phyloP scores from a whole-genome alignment of 768 basidiomycete genomes.

The Lentinula detonsa region DNA sequence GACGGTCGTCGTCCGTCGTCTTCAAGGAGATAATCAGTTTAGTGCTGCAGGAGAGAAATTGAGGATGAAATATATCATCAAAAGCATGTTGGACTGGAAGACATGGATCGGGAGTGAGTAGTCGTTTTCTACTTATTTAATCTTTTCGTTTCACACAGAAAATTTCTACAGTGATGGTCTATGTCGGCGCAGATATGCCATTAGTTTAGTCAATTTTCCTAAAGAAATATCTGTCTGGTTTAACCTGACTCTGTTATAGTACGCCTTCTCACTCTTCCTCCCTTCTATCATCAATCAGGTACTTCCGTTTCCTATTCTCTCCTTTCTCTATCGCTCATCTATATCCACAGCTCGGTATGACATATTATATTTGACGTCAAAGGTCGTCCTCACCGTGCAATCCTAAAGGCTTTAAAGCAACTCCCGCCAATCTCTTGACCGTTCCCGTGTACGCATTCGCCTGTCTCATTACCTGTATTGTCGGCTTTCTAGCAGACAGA shows the following conservation, averaged over 20 bases:
- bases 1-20: constrained; percentile 55
- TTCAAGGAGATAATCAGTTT: constrained; percentile 65
- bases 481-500: constrained; percentile 61
- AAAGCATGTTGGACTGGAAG: constrained; percentile 66
- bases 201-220: constrained; percentile 20
- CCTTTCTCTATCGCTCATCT: constrained; percentile 1
- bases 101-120: constrained; percentile 53
- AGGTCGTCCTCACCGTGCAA: background rate
- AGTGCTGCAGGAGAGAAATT: constrained; percentile 68
- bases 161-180: constrained; percentile 41
- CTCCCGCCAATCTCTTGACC: constrained; percentile 68
- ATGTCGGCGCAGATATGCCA: constrained; percentile 54
- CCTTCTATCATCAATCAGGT: constrained; percentile 75
- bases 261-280: constrained; percentile 73
- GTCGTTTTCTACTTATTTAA: background rate
- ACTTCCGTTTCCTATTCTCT: constrained; percentile 16
- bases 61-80: constrained; percentile 48
- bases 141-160: background rate
- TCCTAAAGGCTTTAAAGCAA: constrained; percentile 52
- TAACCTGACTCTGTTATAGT: constrained; percentile 19
- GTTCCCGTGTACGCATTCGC: constrained; percentile 74
- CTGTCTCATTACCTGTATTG: constrained; percentile 55
- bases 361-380: background rate
- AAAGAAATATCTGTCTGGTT: background rate
- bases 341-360: constrained; percentile 32